These are phyloP conservation scores for Pseudogymnoascus sp. DNA, from an alignment of 2,329 filamentous ascomycete species.

Conservation along the genomic window DNA sequence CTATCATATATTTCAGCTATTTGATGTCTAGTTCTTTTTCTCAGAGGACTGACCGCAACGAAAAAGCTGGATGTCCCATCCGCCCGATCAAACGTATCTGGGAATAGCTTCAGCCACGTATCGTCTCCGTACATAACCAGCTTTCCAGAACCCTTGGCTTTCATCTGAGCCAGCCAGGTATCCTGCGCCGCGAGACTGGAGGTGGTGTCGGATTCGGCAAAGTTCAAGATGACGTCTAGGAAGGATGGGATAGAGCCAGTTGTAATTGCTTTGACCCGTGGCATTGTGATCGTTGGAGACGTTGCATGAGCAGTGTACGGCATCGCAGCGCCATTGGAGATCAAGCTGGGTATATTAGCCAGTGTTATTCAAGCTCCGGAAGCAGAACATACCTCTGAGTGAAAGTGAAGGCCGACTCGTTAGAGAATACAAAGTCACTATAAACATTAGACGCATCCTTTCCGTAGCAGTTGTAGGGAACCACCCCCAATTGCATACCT, in stretches of 20 bases:
- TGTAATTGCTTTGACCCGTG: slow-evolving; percentile 91
- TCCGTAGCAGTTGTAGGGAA: background rate
- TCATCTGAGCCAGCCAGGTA: slow-evolving; percentile 93
- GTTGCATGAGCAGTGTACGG: slow-evolving; percentile 94
- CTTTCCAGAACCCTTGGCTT: slow-evolving; percentile 61
- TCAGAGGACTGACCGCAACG: slow-evolving; percentile 65
- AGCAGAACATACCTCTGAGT: slow-evolving; percentile 65
- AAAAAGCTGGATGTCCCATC: slow-evolving; percentile 98
- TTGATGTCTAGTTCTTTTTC: slow-evolving; percentile 20
- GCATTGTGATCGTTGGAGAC: slow-evolving; percentile 98
- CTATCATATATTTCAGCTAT: slow-evolving; percentile 39
- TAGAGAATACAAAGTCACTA: slow-evolving; percentile 88
- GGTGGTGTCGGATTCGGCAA: slow-evolving; percentile 87
- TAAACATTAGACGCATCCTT: slow-evolving; percentile 19
- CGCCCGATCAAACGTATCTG: slow-evolving; percentile 72
- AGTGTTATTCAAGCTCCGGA: slow-evolving; percentile 6
- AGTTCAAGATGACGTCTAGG: slow-evolving; percentile 91
- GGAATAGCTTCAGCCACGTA: slow-evolving; percentile 96
- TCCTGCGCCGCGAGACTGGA: slow-evolving; percentile 85
- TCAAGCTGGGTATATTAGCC: slow-evolving; percentile 51
- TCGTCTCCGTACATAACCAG: slow-evolving; percentile 96
- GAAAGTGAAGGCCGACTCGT: slow-evolving; percentile 73
- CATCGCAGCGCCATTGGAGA: slow-evolving; percentile 72
- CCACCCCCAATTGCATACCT: slow-evolving; percentile 47
- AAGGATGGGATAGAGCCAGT: slow-evolving; percentile 98